Conservation (phyloP, 2,329 filamentous ascomycete genomes). For the Ophiosphaerella narmari region DNA sequence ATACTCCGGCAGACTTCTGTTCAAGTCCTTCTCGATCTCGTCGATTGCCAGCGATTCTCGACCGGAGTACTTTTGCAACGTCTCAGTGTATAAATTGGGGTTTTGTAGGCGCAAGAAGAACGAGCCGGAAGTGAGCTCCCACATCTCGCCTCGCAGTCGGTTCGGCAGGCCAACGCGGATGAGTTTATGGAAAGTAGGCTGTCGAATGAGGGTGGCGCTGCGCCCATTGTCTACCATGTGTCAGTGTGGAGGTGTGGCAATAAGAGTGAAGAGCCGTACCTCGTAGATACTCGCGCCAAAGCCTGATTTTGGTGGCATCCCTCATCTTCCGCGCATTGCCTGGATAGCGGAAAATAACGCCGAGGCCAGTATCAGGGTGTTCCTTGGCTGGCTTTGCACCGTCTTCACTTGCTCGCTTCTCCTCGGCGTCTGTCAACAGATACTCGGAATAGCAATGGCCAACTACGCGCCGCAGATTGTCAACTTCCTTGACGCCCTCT, state of each 20-base stretch:
- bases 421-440: slow-evolving; percentile 54
- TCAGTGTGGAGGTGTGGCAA: slow-evolving; percentile 11
- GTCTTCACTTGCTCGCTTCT: slow-evolving; percentile 38
- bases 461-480: slow-evolving; percentile 79
- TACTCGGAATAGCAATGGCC: slow-evolving; percentile 80
- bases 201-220: slow-evolving; percentile 87
- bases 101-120: slow-evolving; percentile 86
- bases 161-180: slow-evolving; percentile 96
- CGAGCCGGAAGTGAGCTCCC: slow-evolving; percentile 93
- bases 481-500: slow-evolving; percentile 84
- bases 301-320: slow-evolving; percentile 93
- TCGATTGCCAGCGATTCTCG: slow-evolving; percentile 93
- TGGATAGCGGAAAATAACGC: slow-evolving; percentile 91
- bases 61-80: slow-evolving; percentile 79
- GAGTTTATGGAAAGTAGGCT: slow-evolving; percentile 96
- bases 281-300: slow-evolving; percentile 95
- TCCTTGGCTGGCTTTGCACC: slow-evolving; percentile 54
- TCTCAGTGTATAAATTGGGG: slow-evolving; percentile 82
- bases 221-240: slow-evolving; percentile 75
- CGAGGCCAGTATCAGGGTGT: slow-evolving; percentile 89
- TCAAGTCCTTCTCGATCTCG: slow-evolving; percentile 98
- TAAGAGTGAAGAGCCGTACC: slow-evolving; percentile 43
- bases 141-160: slow-evolving; percentile 87
- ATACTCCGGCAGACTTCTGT: slow-evolving; percentile 94
- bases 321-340: slow-evolving; percentile 92